Base-by-base conservation (phyloP, 2,329 filamentous ascomycete genomes). In the Sarocladiaceae sp. region DNA sequence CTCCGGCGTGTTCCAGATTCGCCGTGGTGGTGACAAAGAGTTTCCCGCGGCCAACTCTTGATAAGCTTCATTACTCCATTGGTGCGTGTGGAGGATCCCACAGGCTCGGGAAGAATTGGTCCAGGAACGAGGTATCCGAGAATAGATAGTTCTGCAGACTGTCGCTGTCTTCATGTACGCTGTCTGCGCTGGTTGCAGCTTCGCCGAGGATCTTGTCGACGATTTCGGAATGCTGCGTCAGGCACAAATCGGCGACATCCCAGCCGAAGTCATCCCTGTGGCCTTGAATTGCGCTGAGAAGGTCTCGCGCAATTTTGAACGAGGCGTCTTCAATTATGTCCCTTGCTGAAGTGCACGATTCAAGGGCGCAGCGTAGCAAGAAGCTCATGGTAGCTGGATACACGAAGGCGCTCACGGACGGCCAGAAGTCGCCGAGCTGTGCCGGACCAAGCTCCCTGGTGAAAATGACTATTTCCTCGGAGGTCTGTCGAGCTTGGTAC, bases 161-260 rank as follows among this genome's bases (percentile, higher is more conserved):
- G 6, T 35, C 33, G 18, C 15, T 35, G 7, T 35, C 47, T 21
- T 58, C 26, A 10, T 51, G 45, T 15, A 56, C 51, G 3, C 50
- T 46, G 19, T 47, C 29, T 6, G 48, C 50, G 11, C 48, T 16
- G 40, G 48, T 35, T n/a, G 20, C 32, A 15, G 37, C 47, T 27
- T 44, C 57, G 4, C 56, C 53, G 9, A 64, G 48, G 3, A 71
- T 54, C 50, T 66, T 73, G 23, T 74, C 67, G 0, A 75, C 59
- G 11, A 74, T 53, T 10, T 73, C 70, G 5, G 60, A 56, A 48
- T 73, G 68, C 39, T 74, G 68, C 0, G 64, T 61, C 1, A 77
- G 54, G 47, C 72, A 76, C 4, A 72, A 62, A 39, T 76, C 71
- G 0, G 63, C 72, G 1, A 77, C 55, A 47, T 77, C 73, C 73